Percentiles rank a stretch among this genome's conserved stretches.
Conservation (phyloP, 108 stramenopile genomes). For the Schizochytrium sp. region DNA sequence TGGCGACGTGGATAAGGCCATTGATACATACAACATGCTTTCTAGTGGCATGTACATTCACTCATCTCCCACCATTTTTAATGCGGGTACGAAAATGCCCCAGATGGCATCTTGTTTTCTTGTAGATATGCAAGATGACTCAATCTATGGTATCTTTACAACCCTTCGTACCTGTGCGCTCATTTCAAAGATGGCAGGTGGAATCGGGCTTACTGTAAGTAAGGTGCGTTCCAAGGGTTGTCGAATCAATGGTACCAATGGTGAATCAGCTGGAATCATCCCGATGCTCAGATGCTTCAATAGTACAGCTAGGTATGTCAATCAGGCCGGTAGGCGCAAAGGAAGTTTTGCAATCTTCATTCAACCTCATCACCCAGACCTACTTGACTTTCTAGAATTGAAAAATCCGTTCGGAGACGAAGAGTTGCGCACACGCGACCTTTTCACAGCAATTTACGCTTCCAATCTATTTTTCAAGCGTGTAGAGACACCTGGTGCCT, state of each 20-base stretch:
- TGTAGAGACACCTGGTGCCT: slow-evolving; percentile 87
- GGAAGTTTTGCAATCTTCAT: slow-evolving; percentile 96
- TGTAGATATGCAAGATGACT: slow-evolving; percentile 94
- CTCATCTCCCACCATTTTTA: slow-evolving; percentile 96
- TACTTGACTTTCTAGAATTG: slow-evolving; percentile 91
- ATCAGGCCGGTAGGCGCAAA: slow-evolving; percentile 96
- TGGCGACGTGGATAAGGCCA: slow-evolving; percentile 81
- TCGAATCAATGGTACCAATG: slow-evolving; percentile 91
- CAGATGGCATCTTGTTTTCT: slow-evolving; percentile 94
- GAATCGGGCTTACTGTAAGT: slow-evolving; percentile 93
- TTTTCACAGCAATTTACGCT: slow-evolving; percentile 97
- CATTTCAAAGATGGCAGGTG: slow-evolving; percentile 79
- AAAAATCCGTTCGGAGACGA: slow-evolving; percentile 97
- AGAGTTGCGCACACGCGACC: slow-evolving; percentile 90
- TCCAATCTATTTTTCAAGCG: slow-evolving; percentile 95
- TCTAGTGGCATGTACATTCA: slow-evolving; percentile 93
- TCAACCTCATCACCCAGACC: slow-evolving; percentile 97
- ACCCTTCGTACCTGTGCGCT: slow-evolving; percentile 92
- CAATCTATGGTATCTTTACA: slow-evolving; percentile 96
- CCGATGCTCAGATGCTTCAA: slow-evolving; percentile 98
- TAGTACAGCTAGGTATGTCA: slow-evolving; percentile 94
- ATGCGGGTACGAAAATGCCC: slow-evolving; percentile 94
- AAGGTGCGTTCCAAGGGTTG: slow-evolving; percentile 93
- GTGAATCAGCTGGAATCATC: slow-evolving; percentile 93
- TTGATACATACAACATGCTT: slow-evolving; percentile 95